Base-by-base conservation (phyloP, 1,139 yeast genomes). In the Taphrina flavorubra region DNA sequence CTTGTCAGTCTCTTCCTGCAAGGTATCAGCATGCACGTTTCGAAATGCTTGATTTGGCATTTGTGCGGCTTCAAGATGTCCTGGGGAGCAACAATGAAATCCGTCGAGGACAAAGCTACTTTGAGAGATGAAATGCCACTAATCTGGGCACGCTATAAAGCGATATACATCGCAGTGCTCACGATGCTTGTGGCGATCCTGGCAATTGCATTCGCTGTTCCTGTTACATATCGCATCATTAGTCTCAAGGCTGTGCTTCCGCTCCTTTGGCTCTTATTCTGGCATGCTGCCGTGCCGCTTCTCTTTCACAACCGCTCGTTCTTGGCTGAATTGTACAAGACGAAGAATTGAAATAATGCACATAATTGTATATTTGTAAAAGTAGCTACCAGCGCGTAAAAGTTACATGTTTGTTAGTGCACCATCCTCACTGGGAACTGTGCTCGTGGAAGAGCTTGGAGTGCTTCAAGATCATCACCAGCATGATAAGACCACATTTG, bases 31-130 rank as follows among this genome's bases (percentile, higher is more conserved):
- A 70, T 71, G 70, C 72, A 70, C 37, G 47, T 71, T 37, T 68
- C 66, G 39, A 60, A 66, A 6, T 71, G 72, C 36, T 14, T 71
- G 3, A 42, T 69, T 11, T 65, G 69, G 53, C 72, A 70, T 47
- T 56, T 71, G 65, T 59, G 70, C 39, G 69, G 71, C 10, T 37
- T 69, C 49, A 69, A 68, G 56, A 70, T 71, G 72, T 64, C 58
- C 31, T 71, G 72, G 72, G 72, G 71, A 16, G 70, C 72, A 14
- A 71, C 72, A 6, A 70, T 69, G 13, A 69, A 70, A 25, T 71
- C 70, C 11, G 63, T 71, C 8, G 71, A 70, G 42, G 58, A 64
- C 25, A 53, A 69, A 3, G 70, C 70, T 18, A 70, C 70, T 25
- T 59, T 71, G 55, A 51, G 49, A 20, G 70, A 69, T 34, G 71